A percentile compares a stretch with the other conserved stretches of the same genome.
phyloP scores from a whole-genome alignment of 202 grass and related monocot genomes.

The Panicum virgatum region DNA sequence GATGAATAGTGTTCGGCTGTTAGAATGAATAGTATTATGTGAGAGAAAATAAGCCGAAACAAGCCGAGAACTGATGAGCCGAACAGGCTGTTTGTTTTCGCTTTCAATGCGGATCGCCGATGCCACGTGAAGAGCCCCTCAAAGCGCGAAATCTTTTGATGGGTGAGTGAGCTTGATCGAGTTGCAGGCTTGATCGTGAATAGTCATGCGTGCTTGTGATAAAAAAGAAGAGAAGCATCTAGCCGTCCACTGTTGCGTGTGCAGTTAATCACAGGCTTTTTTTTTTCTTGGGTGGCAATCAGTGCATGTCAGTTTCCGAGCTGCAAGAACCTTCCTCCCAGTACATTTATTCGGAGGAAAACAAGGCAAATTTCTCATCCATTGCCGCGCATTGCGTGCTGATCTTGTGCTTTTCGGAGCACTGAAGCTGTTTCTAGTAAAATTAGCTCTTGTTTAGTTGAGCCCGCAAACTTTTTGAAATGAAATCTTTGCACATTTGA shows the following conservation, averaged over 20 bases:
- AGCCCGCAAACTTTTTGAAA: too few species aligned
- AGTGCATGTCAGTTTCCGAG: not conserved
- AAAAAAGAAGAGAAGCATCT: constrained; percentile 37
- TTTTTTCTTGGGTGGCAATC: constrained; percentile 9
- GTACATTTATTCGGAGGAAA: constrained; percentile 26
- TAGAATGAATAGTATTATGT: too few species aligned
- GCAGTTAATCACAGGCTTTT: not conserved
- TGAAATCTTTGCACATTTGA: too few species aligned
- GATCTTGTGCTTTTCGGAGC: not conserved
- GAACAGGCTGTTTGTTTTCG: constrained; percentile 16
- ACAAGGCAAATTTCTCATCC: not conserved
- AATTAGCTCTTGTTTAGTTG: too few species aligned
- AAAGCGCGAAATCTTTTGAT: not conserved
- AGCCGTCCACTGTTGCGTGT: not conserved
- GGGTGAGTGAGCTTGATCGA: not conserved
- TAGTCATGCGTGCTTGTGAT: not conserved
- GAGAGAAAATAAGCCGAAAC: too few species aligned
- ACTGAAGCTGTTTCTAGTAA: not conserved
- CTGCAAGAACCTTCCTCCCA: constrained; percentile 29
- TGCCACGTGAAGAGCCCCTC: constrained; percentile 17
- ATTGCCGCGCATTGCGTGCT: not conserved
- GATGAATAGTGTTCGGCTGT: too few species aligned
- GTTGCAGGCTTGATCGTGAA: not conserved
- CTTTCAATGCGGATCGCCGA: constrained; percentile 13
- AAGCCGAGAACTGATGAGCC: too few species aligned